Percentiles rank a stretch among this genome's conserved stretches.
Conservation (phyloP, 2,329 filamentous ascomycete species). For the Neofusicoccum sp. region DNA sequence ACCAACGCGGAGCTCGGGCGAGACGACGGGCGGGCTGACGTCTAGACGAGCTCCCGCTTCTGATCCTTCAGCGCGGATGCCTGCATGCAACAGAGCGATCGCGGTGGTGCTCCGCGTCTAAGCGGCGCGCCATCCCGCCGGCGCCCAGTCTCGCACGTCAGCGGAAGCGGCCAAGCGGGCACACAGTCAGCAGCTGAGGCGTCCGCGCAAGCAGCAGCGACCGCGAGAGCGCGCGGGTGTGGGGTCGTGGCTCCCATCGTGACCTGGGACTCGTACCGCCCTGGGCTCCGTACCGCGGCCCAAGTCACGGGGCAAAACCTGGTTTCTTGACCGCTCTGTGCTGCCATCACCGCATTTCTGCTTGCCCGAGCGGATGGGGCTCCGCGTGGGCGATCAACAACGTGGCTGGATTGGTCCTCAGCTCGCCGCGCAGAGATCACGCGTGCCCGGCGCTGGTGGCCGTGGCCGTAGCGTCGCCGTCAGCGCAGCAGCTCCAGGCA, state of each 20-base stretch:
- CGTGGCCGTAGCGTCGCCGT: constrained; percentile 8
- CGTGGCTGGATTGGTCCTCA: constrained; percentile 12
- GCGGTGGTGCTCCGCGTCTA: constrained; percentile 6
- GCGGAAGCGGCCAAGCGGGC: neutral
- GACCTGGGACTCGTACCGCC: constrained; percentile 14
- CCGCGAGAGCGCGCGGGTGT: neutral
- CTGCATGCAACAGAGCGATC: constrained; percentile 4
- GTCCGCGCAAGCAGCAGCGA: neutral
- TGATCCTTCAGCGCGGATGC: constrained; percentile 3
- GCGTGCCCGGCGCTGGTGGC: constrained; percentile 1
- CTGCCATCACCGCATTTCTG: constrained; percentile 3
- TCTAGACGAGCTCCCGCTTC: neutral
- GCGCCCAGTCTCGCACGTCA: constrained; percentile 1
- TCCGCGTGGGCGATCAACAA: constrained; percentile 11
- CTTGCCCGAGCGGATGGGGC: constrained; percentile 9
- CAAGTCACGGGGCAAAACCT: constrained; percentile 5
- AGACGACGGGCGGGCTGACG: neutral
- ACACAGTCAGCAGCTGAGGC: constrained; percentile 5
- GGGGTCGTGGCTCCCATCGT: constrained; percentile 4
- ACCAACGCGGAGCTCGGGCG: neutral
- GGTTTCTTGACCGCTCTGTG: constrained; percentile 9
- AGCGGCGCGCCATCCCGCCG: constrained; percentile 3
- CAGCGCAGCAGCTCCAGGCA: constrained; percentile 12
- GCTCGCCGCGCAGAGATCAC: neutral
- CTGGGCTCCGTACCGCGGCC: constrained; percentile 6